phyloP scores from a whole-genome alignment of 352 stramenopile species.

The Aphanomyces cochlioides region DNA sequence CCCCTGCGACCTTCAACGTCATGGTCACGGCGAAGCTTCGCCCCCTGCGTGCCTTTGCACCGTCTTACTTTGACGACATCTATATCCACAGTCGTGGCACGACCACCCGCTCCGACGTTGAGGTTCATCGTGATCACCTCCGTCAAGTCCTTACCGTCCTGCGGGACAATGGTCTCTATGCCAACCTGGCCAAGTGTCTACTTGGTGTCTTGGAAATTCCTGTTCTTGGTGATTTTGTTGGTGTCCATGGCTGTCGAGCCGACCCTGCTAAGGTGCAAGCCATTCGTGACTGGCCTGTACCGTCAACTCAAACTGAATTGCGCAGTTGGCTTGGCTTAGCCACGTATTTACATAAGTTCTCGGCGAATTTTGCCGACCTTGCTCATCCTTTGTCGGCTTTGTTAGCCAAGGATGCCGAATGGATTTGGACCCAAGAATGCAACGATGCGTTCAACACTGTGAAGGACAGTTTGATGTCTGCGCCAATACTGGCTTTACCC shows the following conservation, averaged over 20 bases:
- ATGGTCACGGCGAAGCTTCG: slow-evolving; percentile 34
- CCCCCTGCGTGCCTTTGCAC: slow-evolving; percentile 27
- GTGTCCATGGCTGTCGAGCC: slow-evolving; percentile 9
- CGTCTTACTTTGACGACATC: slow-evolving; percentile 39
- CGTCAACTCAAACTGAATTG: slow-evolving; percentile 29
- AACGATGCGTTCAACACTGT: slow-evolving; percentile 12
- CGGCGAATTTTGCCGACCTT: slow-evolving; percentile 27
- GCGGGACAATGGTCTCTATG: slow-evolving; percentile 34
- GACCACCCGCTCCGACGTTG: neutral
- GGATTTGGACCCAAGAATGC: slow-evolving; percentile 17
- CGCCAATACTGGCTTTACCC: slow-evolving; percentile 1
- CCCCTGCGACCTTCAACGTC: slow-evolving; percentile 41
- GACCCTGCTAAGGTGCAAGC: slow-evolving; percentile 19
- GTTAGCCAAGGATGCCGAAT: too few relatives aligned
- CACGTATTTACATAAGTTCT: slow-evolving; percentile 34
- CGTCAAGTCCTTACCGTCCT: slow-evolving; percentile 29
- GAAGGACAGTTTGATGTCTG: neutral
- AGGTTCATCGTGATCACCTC: slow-evolving; percentile 34
- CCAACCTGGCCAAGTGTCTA: slow-evolving; percentile 33
- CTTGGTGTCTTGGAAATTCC: slow-evolving; percentile 26
- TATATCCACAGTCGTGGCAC: slow-evolving; percentile 33
- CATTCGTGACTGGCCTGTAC: slow-evolving; percentile 29
- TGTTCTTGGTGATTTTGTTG: slow-evolving; percentile 34
- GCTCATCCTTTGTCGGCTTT: too few relatives aligned
- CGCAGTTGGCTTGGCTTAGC: slow-evolving; percentile 18